Evolutionary conservation across 2,329 filamentous ascomycete genomes (phyloP).

Genomic region (Hypomyces perniciosus): DNA sequence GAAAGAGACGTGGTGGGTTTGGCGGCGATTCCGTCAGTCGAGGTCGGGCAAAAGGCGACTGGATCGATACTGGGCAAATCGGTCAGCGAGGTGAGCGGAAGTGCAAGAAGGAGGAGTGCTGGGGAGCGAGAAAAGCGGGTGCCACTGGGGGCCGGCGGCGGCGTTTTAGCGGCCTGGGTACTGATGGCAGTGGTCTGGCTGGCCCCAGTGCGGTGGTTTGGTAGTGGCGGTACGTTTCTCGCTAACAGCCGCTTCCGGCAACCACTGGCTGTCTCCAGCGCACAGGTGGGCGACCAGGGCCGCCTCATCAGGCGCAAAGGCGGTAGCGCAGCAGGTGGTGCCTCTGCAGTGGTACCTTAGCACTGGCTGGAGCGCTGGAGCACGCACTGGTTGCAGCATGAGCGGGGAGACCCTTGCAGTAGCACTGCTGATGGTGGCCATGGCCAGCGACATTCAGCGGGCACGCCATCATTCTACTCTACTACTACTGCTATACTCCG

Average conservation of each 20-base stretch:
- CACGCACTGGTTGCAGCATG: no score
- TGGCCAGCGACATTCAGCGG: no score
- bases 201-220: background rate
- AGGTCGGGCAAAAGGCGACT: slow-evolving; percentile 3
- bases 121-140: slow-evolving; percentile 3
- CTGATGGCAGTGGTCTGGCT: background rate
- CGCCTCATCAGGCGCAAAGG: slow-evolving; percentile 11
- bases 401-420: slow-evolving; percentile 7
- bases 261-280: background rate
- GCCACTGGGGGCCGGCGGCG: slow-evolving; percentile 2
- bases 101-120: slow-evolving; percentile 8
- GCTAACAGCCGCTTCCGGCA: slow-evolving; percentile 10
- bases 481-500: no score
- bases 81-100: slow-evolving; percentile 13
- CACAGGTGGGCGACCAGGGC: background rate
- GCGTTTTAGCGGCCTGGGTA: slow-evolving; percentile 6
- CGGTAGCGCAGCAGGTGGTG: slow-evolving; percentile 1
- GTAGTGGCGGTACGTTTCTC: slow-evolving; percentile 2
- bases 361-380: slow-evolving; percentile 1
- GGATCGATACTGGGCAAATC: background rate
- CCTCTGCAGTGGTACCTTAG: background rate
- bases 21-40: slow-evolving; percentile 1
- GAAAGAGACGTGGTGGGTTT: background rate
- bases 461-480: no score
- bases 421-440: background rate